Evolutionary conservation across 768 basidiomycete genomes (phyloP), one percentile per base, ranked within the genome.

Genomic region (Podaxis rugospora): DNA sequence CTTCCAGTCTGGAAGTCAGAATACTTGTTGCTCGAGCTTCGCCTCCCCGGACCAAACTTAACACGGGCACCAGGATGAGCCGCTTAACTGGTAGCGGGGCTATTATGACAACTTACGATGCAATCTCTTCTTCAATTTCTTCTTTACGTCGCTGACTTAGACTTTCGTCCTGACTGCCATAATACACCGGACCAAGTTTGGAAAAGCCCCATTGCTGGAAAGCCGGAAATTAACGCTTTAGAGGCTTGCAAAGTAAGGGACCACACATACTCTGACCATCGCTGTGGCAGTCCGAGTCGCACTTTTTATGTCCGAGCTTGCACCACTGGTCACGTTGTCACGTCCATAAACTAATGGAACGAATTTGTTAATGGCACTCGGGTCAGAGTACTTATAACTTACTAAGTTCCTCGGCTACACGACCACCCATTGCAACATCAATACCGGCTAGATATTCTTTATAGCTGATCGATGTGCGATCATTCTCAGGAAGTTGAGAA

Each of bases 361-460:
- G 49, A 27, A 16, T 58, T 64, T 58, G 64, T 32, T 56, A 63
- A 42, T 32, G 40, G 49, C 59, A 61, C 28, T 18, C 11, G 36
- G 7, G 57, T 51, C 52, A 59, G 21, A 27, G 27, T 61, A 16
- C 40, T 42, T 40, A 64, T 25, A 55, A 71, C 88, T 66, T 69
- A 90, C 92, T 83, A 65, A 97, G 72, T 75, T 92, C 93, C 74
- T 99, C 97, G 23, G 97, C 97, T 5, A 95, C 91, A 52, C 97
- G 89, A 21, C 97, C 96, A 10, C 95, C 96, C 82, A 98, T 90
- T 35, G 84, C 86, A 23, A 97, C 95, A 72, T 97, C 96, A 66
- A 98, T 93, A 64, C 79, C 77, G 16, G 91, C 91, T 47, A 87
- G 78, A 70, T 85, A 93, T 72, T 95, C 87, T 63, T 83, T 90